Conservation (phyloP, 306 rosid genomes). For the Quercus suber region DNA sequence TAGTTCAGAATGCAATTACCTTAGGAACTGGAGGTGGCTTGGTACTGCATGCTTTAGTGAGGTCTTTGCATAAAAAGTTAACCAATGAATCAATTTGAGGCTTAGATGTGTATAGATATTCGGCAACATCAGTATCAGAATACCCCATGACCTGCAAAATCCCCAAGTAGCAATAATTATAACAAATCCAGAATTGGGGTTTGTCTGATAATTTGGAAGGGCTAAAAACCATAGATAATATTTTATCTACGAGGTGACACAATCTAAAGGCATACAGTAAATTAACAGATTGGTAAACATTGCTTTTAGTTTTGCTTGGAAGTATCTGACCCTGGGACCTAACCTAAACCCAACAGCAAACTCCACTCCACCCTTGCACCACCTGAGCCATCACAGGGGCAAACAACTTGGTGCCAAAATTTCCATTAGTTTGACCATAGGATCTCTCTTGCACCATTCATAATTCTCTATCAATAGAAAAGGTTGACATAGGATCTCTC, state of each 20-base stretch:
- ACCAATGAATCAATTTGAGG: slow-evolving; percentile 55
- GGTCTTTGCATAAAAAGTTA: slow-evolving; percentile 73
- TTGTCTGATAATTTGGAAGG: neutral
- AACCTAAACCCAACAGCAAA: neutral
- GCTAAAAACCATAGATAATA: neutral
- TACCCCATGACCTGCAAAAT: slow-evolving; percentile 78
- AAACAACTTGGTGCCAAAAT: neutral
- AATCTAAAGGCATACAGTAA: neutral
- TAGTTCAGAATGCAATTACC: slow-evolving; percentile 47
- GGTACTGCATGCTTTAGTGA: slow-evolving; percentile 62
- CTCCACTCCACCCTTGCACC: neutral
- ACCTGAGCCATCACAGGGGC: neutral
- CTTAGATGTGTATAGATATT: slow-evolving; percentile 70
- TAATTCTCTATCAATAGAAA: neutral
- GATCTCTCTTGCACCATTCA: neutral
- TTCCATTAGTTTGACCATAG: no score
- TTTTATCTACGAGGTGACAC: neutral
- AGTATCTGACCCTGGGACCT: neutral
- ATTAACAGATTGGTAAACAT: neutral
- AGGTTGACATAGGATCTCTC: neutral
- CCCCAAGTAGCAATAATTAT: slow-evolving; percentile 5
- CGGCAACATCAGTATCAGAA: slow-evolving; percentile 93
- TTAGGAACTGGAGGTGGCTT: slow-evolving; percentile 89
- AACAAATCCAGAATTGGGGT: neutral
- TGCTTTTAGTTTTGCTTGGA: neutral